Evolutionary conservation across 345 rosid species (phyloP).

Genomic region (Camelina laxa): DNA sequence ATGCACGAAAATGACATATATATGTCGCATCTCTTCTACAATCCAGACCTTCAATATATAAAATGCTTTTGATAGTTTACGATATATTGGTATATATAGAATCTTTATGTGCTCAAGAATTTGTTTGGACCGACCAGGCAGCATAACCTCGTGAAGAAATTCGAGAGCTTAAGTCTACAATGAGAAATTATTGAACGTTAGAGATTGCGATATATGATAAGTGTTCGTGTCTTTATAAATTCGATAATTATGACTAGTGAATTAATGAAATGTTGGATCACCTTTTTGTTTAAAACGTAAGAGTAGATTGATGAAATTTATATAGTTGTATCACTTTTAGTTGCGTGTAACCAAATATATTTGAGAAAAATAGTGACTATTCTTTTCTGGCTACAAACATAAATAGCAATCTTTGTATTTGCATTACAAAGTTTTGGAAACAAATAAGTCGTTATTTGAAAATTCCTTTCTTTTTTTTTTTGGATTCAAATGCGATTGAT

Average conservation of each 20-base stretch:
- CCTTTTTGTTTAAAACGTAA: constrained; percentile 5
- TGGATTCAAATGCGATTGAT: background rate
- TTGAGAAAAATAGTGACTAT: background rate
- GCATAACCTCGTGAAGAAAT: constrained; percentile 26
- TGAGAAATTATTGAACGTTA: constrained; percentile 17
- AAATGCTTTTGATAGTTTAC: background rate
- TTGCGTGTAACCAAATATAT: background rate
- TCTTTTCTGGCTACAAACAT: background rate
- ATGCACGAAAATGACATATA: constrained; percentile 36
- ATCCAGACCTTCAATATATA: constrained; percentile 6
- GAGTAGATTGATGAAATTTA: background rate
- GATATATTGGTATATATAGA: constrained; percentile 17
- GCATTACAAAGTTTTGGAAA: background rate
- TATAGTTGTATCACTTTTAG: background rate
- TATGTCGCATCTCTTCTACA: constrained; percentile 5
- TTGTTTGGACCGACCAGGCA: constrained; percentile 35
- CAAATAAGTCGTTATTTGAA: background rate
- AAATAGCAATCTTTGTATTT: background rate
- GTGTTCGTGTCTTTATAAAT: constrained; percentile 7
- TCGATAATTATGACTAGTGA: background rate
- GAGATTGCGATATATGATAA: background rate
- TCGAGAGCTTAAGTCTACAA: constrained; percentile 9
- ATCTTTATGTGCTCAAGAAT: constrained; percentile 20
- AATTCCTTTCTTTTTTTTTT: background rate
- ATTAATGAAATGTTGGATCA: constrained; percentile 1